A percentile compares a stretch with the other conserved stretches of the same genome.
These are phyloP conservation scores for Eucalyptus leucophloia DNA, from an alignment of 345 rosid genomes.

Conservation along the genomic window DNA sequence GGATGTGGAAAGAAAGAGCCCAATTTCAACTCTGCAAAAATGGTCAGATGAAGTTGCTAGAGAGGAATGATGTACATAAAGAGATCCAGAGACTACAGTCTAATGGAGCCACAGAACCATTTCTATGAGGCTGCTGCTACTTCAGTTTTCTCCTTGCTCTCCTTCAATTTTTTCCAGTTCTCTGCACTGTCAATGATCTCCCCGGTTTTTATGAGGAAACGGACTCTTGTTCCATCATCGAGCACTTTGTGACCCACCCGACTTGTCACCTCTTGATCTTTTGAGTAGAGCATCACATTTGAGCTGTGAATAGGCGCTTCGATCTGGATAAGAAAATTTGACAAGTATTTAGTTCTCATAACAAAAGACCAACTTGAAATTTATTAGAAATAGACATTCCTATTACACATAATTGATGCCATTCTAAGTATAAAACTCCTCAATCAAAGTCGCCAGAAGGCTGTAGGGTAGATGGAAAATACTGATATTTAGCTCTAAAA, in stretches of 20 bases:
- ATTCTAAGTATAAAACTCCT: background rate
- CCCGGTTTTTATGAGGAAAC: conserved; percentile 79
- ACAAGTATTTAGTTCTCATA: background rate
- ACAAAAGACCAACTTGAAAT: background rate
- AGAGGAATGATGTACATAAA: background rate
- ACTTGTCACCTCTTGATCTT: conserved; percentile 66
- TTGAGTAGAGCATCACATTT: conserved; percentile 85
- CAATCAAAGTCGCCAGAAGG: background rate
- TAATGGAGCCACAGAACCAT: background rate
- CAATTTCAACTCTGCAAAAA: too few relatives aligned
- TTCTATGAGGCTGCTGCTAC: conserved; percentile 17
- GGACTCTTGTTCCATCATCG: conserved; percentile 55
- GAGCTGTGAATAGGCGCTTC: conserved; percentile 97
- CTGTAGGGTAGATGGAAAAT: background rate
- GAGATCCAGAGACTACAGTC: background rate
- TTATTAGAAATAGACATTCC: background rate
- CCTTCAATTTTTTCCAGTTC: conserved; percentile 78
- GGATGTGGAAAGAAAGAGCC: background rate
- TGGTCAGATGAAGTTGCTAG: background rate
- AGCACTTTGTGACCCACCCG: conserved; percentile 77
- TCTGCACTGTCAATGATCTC: conserved; percentile 66
- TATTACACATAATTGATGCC: background rate
- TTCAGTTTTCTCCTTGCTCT: conserved; percentile 40
- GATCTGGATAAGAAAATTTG: conserved; percentile 31
- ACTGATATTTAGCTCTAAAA: background rate